phyloP scores from a whole-genome alignment of 2,329 filamentous ascomycete genomes.

The Xylariaceae sp. region DNA sequence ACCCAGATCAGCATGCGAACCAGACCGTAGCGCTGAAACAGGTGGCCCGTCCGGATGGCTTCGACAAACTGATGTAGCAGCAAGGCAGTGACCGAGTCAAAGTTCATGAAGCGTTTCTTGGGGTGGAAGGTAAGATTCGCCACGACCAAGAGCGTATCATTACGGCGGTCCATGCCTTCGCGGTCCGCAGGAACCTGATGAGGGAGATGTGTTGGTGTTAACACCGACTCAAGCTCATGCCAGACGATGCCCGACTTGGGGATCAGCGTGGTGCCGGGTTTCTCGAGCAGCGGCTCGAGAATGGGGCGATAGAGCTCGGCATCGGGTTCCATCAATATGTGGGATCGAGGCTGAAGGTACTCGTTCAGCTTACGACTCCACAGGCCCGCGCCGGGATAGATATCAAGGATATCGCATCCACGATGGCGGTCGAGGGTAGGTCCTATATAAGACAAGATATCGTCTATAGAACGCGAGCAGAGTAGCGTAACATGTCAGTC shows the following conservation, averaged over 20 bases:
- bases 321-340: slow-evolving; percentile 77
- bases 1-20: slow-evolving; percentile 76
- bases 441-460: slow-evolving; percentile 64
- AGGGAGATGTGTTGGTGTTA: slow-evolving; percentile 47
- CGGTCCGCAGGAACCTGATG: slow-evolving; percentile 45
- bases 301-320: slow-evolving; percentile 52
- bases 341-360: slow-evolving; percentile 68
- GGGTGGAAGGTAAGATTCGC: slow-evolving; percentile 59
- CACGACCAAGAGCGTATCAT: slow-evolving; percentile 68
- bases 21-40: slow-evolving; percentile 71
- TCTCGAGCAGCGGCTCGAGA: slow-evolving; percentile 52
- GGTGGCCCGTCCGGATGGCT: slow-evolving; percentile 50
- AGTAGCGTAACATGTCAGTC: neutral
- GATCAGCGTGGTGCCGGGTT: slow-evolving; percentile 45
- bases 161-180: slow-evolving; percentile 45
- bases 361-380: slow-evolving; percentile 76
- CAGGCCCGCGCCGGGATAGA: slow-evolving; percentile 74
- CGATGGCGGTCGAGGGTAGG: slow-evolving; percentile 62
- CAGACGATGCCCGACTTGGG: slow-evolving; percentile 55
- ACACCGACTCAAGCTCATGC: slow-evolving; percentile 51
- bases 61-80: slow-evolving; percentile 58
- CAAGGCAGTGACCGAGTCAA: slow-evolving; percentile 53
- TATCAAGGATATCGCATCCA: slow-evolving; percentile 80
- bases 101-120: slow-evolving; percentile 44
- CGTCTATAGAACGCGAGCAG: slow-evolving; percentile 44